These are phyloP conservation scores for Lasiodiplodia gonubiensis DNA, from an alignment of 2,329 filamentous ascomycete species.

Conservation along the genomic window DNA sequence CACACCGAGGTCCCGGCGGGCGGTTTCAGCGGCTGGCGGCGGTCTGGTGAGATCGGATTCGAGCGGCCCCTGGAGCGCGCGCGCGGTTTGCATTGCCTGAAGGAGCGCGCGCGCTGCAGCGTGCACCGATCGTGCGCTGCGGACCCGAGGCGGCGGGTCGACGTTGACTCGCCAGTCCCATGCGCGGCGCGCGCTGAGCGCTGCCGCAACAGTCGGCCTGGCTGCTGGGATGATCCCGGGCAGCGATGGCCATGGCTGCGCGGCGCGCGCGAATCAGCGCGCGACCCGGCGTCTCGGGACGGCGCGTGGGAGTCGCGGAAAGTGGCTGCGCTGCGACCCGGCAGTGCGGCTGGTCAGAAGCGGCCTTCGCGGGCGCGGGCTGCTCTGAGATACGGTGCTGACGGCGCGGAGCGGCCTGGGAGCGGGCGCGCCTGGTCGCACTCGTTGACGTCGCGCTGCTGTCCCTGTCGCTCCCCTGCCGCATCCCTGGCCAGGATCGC, in stretches of 20 bases:
- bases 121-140: constrained; percentile 14
- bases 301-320: constrained; percentile 5
- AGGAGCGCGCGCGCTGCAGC: constrained; percentile 16
- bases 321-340: constrained; percentile 6
- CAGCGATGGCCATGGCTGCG: not conserved
- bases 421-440: constrained; percentile 1
- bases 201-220: constrained; percentile 1
- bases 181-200: not conserved
- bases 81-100: constrained; percentile 13
- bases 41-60: constrained; percentile 11
- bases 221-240: not conserved
- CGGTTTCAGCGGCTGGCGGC: not conserved
- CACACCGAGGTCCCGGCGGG: constrained; percentile 1
- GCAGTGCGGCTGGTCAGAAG: constrained; percentile 8
- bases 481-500: constrained; percentile 11
- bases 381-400: constrained; percentile 14
- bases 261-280: constrained; percentile 10
- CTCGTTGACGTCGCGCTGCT: constrained; percentile 16
- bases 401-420: constrained; percentile 1
- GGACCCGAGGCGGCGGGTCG: constrained; percentile 8
- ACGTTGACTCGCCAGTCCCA: constrained; percentile 8
- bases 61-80: not conserved
- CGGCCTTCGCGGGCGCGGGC: not conserved
- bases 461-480: constrained; percentile 1
- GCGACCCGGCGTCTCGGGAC: constrained; percentile 10